A percentile compares a stretch with the other conserved stretches of the same genome.
These are phyloP conservation scores for Lactifluus subvellereus DNA, from an alignment of 768 basidiomycete species.

Conservation along the genomic window DNA sequence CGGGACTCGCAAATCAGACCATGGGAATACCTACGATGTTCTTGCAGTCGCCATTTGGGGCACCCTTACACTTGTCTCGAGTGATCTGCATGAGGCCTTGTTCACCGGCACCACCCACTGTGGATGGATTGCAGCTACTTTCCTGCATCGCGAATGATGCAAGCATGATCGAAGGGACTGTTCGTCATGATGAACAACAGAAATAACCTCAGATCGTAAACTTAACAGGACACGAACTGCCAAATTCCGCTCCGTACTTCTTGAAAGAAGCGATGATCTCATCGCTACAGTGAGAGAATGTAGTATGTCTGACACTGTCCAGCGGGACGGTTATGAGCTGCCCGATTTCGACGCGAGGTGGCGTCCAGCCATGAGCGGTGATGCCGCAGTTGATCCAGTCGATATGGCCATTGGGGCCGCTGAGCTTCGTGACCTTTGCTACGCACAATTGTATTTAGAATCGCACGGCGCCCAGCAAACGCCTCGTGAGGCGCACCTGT, in stretches of 20 bases:
- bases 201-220: not conserved
- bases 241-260: constrained; percentile 44
- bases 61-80: constrained; percentile 63
- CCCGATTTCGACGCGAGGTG: constrained; percentile 51
- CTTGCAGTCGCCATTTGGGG: constrained; percentile 40
- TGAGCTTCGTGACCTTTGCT: constrained; percentile 45
- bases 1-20: not conserved
- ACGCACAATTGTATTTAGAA: not conserved
- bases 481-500: constrained; percentile 4
- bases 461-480: constrained; percentile 1
- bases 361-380: constrained; percentile 56
- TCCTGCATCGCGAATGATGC: constrained; percentile 92
- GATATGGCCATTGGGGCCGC: constrained; percentile 67
- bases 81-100: constrained; percentile 87
- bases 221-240: constrained; percentile 30
- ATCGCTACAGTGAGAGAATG: constrained; percentile 54
- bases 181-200: not conserved
- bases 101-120: constrained; percentile 71
- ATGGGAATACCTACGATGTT: constrained; percentile 32
- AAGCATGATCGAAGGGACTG: constrained; percentile 69
- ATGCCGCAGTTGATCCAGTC: constrained; percentile 79
- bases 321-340: constrained; percentile 48
- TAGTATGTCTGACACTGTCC: constrained; percentile 41
- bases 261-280: constrained; percentile 54
- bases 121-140: constrained; percentile 59